Evolutionary conservation across 1,284 basidiomycete species (phyloP), one percentile per base, ranked within the genome.

Genomic region (Heterobasidion occidentale): DNA sequence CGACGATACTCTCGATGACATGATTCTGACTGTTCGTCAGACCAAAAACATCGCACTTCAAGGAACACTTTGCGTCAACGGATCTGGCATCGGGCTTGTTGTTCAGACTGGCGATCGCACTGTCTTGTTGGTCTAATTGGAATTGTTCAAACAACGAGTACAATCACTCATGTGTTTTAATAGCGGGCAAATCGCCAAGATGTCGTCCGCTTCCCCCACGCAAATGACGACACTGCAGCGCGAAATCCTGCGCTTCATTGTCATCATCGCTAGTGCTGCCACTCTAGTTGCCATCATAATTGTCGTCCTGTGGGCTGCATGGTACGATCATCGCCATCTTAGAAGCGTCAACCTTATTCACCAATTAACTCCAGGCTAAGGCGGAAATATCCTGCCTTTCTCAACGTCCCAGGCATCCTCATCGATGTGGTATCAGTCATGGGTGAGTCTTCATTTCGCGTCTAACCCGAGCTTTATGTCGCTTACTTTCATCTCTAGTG

Each of bases 371-470:
- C 2, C 33, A 68, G 68, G 67, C 66, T 78, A 36, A 70, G 68
- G 9, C 64, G 59, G 7, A 64, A 68, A 7, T 76, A 80, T 61
- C 79, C 81, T 7, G 73, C 67, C 11, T 84, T 83, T 68, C 84
- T 87, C 63, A 76, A 73, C 54, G 75, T 79, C 1, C 70, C 81
- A 7, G 70, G 63, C 11, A 71, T 86, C n/a, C 71, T 83, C 48
- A 77, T 86, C 62, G 77, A 84, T 59, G 68, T 83, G 27, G 81
- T 83, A n/a, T 80, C 80, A 7, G 78, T 86, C 46, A 71, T 74
- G 62, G 65, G 66, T 65, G 42, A 19, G 56, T 59, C 15, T 12
- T 12, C 11, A 9, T n/a, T 34, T 6, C 3, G 36, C 45, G n/a
- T 14, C n/a, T 15, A 36, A 3, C 20, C 9, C 15, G 11, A 34